Conservation (phyloP, 768 basidiomycete species). For the Paxillus involutus region DNA sequence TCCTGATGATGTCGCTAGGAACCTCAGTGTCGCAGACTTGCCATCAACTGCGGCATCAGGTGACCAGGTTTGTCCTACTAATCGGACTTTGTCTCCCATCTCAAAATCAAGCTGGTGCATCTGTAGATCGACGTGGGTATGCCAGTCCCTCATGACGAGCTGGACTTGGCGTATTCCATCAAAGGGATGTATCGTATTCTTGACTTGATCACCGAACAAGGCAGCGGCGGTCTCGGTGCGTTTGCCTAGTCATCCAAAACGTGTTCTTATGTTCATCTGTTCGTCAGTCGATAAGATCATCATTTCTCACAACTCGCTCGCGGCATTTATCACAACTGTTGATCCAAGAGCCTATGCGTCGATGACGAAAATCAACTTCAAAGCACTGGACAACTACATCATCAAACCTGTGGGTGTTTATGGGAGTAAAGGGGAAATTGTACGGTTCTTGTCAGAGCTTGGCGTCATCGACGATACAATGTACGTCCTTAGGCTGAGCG, state of each 20-base stretch:
- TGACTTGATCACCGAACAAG: slow-evolving; percentile 52
- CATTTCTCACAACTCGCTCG: slow-evolving; percentile 52
- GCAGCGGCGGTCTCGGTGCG: slow-evolving; percentile 52
- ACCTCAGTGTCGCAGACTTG: background rate
- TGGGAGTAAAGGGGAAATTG: slow-evolving; percentile 53
- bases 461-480: slow-evolving; percentile 35
- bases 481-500: slow-evolving; percentile 31
- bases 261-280: background rate
- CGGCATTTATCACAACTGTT: slow-evolving; percentile 46
- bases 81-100: background rate
- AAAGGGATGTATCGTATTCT: slow-evolving; percentile 51
- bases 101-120: background rate
- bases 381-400: slow-evolving; percentile 41
- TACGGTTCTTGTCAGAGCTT: slow-evolving; percentile 40
- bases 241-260: background rate
- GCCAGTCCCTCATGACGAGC: slow-evolving; percentile 5
- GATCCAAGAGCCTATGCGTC: slow-evolving; percentile 52
- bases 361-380: slow-evolving; percentile 58
- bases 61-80: slow-evolving; percentile 11
- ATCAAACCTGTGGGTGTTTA: slow-evolving; percentile 58
- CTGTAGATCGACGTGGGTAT: slow-evolving; percentile 18
- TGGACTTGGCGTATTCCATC: slow-evolving; percentile 31
- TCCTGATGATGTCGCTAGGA: background rate
- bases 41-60: background rate
- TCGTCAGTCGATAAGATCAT: slow-evolving; percentile 59